These are phyloP conservation scores for Termitomyces bulborhizus DNA, from an alignment of 768 basidiomycete genomes.

Conservation along the genomic window DNA sequence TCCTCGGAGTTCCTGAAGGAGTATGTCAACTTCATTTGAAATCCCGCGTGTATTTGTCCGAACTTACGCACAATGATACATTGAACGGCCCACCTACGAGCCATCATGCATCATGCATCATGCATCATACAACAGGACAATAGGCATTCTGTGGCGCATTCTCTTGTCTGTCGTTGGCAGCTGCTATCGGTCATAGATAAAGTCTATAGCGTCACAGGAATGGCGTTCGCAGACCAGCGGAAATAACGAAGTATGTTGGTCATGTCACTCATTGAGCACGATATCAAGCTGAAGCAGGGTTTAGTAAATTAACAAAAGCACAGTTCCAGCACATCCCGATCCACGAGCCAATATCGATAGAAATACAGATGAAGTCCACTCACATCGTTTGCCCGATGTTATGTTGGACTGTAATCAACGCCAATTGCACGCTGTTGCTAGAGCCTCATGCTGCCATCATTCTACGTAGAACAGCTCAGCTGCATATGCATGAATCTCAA, in stretches of 20 bases:
- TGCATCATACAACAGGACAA: too few species aligned
- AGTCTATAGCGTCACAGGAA: background rate
- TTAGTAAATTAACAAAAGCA: background rate
- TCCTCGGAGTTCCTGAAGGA: background rate
- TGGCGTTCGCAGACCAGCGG: too few species aligned
- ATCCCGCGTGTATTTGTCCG: too few species aligned
- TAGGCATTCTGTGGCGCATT: background rate
- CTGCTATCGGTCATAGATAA: background rate
- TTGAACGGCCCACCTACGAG: background rate
- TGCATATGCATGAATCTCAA: background rate
- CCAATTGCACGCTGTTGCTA: too few species aligned
- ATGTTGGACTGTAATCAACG: background rate
- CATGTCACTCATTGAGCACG: background rate
- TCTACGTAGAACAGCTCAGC: too few species aligned
- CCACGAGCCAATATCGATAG: background rate
- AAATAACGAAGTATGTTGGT: background rate
- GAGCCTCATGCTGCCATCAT: too few species aligned
- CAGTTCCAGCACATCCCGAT: background rate
- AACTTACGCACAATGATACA: background rate
- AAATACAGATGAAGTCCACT: background rate
- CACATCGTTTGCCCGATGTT: background rate
- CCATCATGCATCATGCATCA: too few species aligned
- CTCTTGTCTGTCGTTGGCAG: background rate
- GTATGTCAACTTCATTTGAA: background rate
- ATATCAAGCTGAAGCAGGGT: background rate